phyloP scores from a whole-genome alignment of 805 yeast species.

The Candida adriatica region DNA sequence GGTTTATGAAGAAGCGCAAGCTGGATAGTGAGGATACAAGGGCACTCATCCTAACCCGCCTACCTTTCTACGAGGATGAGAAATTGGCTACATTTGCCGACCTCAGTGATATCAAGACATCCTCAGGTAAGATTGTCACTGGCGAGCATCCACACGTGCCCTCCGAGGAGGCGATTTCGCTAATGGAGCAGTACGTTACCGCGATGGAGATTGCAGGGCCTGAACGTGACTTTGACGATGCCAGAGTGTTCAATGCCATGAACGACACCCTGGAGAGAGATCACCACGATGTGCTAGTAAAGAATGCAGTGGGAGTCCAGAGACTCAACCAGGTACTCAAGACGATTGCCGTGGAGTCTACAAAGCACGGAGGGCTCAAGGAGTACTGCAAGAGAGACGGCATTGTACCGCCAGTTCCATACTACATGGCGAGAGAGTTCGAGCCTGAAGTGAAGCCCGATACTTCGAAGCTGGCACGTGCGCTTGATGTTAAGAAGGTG shows the following conservation, averaged over 20 bases:
- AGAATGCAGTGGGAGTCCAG: constrained; percentile 20
- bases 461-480: constrained; percentile 2
- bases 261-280: background rate
- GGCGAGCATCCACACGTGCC: constrained; percentile 28
- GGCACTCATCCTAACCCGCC: constrained; percentile 42
- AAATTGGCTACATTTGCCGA: constrained; percentile 47
- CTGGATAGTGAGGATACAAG: constrained; percentile 23
- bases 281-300: constrained; percentile 22
- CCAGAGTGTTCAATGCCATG: constrained; percentile 17
- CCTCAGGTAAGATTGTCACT: constrained; percentile 22
- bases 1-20: constrained; percentile 18
- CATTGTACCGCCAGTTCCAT: constrained; percentile 25
- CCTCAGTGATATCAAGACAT: constrained; percentile 29
- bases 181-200: constrained; percentile 39
- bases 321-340: constrained; percentile 14
- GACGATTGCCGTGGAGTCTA: constrained; percentile 10
- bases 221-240: constrained; percentile 18
- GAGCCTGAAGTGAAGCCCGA: constrained; percentile 12
- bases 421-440: constrained; percentile 14
- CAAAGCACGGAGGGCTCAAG: constrained; percentile 5
- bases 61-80: constrained; percentile 76
- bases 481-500: constrained; percentile 19
- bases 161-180: constrained; percentile 28
- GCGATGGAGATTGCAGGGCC: constrained; percentile 35
- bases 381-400: constrained; percentile 13